Conservation (phyloP, 2,329 filamentous ascomycete genomes). For the Phialocephala sp. region DNA sequence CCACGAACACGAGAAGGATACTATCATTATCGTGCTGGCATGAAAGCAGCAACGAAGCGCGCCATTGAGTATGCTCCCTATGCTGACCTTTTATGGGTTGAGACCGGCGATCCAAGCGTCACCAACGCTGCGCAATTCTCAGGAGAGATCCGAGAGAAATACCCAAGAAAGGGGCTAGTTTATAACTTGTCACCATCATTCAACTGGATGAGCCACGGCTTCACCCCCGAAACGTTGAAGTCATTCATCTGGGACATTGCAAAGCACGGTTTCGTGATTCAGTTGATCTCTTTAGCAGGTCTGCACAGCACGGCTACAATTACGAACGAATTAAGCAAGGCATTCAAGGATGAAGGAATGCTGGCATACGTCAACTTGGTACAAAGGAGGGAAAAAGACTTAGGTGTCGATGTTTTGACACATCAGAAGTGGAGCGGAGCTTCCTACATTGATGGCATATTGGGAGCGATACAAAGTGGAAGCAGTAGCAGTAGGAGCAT, state of each 20-base stretch:
- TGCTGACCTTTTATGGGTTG: slow-evolving; percentile 95
- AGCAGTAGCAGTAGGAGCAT: slow-evolving; percentile 90
- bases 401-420: slow-evolving; percentile 49
- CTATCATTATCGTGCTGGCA: slow-evolving; percentile 88
- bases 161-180: slow-evolving; percentile 86
- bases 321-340: slow-evolving; percentile 75
- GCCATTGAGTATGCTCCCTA: slow-evolving; percentile 90
- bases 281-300: slow-evolving; percentile 70
- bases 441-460: slow-evolving; percentile 82
- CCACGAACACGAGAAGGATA: slow-evolving; percentile 92
- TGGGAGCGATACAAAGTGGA: slow-evolving; percentile 89
- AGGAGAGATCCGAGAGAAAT: slow-evolving; percentile 70
- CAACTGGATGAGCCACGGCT: slow-evolving; percentile 98
- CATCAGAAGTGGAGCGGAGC: slow-evolving; percentile 63
- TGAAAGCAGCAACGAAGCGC: slow-evolving; percentile 88
- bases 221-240: slow-evolving; percentile 79
- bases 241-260: slow-evolving; percentile 98
- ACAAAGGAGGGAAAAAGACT: slow-evolving; percentile 86
- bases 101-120: slow-evolving; percentile 89
- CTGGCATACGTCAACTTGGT: slow-evolving; percentile 95
- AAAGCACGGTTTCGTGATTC: slow-evolving; percentile 78
- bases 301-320: slow-evolving; percentile 69
- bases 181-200: slow-evolving; percentile 98
- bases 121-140: slow-evolving; percentile 77
- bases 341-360: slow-evolving; percentile 93